Conservation (phyloP, 352 stramenopile species). For the Globisporangium rhizosaccharum region DNA sequence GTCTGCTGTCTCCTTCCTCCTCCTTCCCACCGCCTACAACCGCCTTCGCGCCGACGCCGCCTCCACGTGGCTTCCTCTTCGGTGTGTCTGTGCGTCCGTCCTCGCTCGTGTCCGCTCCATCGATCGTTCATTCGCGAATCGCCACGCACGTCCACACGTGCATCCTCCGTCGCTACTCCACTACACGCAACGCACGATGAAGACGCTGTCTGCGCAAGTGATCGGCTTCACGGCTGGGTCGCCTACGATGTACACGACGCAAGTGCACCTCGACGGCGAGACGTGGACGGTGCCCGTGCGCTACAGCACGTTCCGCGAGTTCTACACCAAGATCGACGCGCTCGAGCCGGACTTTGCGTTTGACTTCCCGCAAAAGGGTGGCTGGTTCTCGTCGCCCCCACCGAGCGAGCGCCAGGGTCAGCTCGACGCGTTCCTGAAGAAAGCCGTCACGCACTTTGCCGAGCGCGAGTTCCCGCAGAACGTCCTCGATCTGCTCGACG, state of each 20-base stretch:
- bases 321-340: constrained; percentile 44
- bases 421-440: constrained; percentile 59
- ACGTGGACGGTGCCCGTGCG: constrained; percentile 47
- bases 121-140: constrained; percentile 9
- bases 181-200: constrained; percentile 9
- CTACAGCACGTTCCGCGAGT: constrained; percentile 59
- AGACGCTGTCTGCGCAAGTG: constrained; percentile 32
- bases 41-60: background rate
- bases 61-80: background rate
- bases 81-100: background rate
- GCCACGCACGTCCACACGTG: background rate
- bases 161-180: background rate
- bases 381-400: constrained; percentile 51
- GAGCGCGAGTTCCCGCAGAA: constrained; percentile 29
- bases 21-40: background rate
- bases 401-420: constrained; percentile 52
- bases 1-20: constrained; percentile 6
- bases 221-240: constrained; percentile 34
- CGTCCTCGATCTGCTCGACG: constrained; percentile 39
- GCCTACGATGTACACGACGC: constrained; percentile 42
- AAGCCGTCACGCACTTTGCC: constrained; percentile 46
- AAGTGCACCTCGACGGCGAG: constrained; percentile 34
- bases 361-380: constrained; percentile 57
- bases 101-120: background rate
- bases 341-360: constrained; percentile 49